A percentile compares a stretch with the other conserved stretches of the same genome.
Evolutionary conservation across 768 basidiomycete genomes (phyloP).

Genomic region (Kwoniella mangroviensis): DNA sequence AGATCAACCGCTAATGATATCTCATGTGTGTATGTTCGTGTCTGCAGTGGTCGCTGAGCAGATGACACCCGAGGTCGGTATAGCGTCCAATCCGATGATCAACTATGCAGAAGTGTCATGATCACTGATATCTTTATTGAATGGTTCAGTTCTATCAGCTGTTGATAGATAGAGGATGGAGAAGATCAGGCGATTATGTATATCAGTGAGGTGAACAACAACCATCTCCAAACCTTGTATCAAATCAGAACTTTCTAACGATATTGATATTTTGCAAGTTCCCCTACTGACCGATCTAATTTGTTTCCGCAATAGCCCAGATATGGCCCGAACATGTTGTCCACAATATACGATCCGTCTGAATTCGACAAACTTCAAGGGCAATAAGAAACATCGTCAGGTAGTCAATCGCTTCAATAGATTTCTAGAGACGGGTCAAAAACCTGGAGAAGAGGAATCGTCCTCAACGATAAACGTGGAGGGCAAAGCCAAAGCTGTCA

Average conservation of each 20-base stretch:
- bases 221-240: background rate
- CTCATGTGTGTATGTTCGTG: no score
- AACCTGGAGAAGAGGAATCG: conserved; percentile 68
- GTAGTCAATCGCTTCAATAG: conserved; percentile 50
- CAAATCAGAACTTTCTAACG: background rate
- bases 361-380: conserved; percentile 35
- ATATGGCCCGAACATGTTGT: conserved; percentile 80
- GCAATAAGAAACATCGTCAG: conserved; percentile 48
- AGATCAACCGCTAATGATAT: no score
- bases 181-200: conserved; percentile 64
- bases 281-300: background rate
- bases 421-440: conserved; percentile 39
- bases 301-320: conserved; percentile 64
- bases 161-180: conserved; percentile 59
- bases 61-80: conserved; percentile 24
- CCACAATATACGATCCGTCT: conserved; percentile 88
- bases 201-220: conserved; percentile 61
- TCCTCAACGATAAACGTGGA: conserved; percentile 72
- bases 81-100: no score
- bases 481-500: conserved; percentile 49
- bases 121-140: no score
- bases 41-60: conserved; percentile 51
- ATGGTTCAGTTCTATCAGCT: conserved; percentile 59
- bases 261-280: no score
- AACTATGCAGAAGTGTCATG: no score